Percentiles rank a stretch among this genome's conserved stretches.
Evolutionary conservation across 345 rosid species (phyloP).

Genomic region (Salix brachista): DNA sequence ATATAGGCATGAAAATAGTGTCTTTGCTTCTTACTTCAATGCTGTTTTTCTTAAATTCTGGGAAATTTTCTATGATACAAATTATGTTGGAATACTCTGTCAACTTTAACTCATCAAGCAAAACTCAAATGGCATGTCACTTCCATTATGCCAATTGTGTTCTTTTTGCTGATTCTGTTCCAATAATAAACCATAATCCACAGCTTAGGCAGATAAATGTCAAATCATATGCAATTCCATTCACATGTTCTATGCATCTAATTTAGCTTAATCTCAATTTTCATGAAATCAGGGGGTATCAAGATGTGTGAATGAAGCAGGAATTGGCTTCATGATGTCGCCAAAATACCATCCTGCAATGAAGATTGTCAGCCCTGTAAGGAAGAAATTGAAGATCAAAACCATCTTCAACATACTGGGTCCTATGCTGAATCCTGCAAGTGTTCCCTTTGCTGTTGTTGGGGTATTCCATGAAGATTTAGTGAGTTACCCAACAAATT

Average conservation of each 20-base stretch:
- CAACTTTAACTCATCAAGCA: not conserved
- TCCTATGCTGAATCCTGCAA: conserved; percentile 89
- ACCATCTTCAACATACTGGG: conserved; percentile 87
- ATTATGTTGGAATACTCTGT: not conserved
- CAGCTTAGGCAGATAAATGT: not conserved
- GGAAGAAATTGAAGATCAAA: conserved; percentile 76
- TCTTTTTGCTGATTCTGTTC: not conserved
- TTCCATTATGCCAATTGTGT: not conserved
- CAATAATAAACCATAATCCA: not conserved
- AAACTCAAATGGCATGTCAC: not conserved
- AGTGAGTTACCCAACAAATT: conserved; percentile 37
- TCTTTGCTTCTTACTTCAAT: not conserved
- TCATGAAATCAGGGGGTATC: conserved; percentile 44
- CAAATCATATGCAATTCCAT: not conserved
- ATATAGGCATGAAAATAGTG: not conserved
- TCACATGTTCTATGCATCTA: not conserved
- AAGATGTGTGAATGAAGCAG: conserved; percentile 76
- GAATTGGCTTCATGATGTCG: conserved; percentile 92
- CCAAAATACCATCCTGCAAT: conserved; percentile 88
- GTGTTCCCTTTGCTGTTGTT: conserved; percentile 78
- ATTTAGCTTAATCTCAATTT: conserved; percentile 1
- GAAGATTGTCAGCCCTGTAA: conserved; percentile 79
- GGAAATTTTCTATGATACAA: not conserved
- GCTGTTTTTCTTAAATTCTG: not conserved
- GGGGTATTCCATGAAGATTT: conserved; percentile 80